Percentiles rank a stretch among this genome's conserved stretches.
Conservation (phyloP, 2,329 filamentous ascomycete species). For the Exophiala sp. region DNA sequence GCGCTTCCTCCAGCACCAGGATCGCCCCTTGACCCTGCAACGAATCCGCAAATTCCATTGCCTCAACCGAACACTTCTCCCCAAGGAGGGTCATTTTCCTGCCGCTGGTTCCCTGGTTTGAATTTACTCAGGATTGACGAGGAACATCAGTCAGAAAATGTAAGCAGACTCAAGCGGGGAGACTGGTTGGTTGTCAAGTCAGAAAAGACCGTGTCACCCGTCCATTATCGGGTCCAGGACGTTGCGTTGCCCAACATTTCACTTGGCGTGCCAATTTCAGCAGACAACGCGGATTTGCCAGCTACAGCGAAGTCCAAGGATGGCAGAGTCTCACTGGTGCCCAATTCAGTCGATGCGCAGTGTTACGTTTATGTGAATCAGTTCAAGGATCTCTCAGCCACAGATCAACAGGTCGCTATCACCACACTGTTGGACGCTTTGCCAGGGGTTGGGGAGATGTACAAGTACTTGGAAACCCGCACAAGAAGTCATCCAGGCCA, state of each 20-base stretch:
- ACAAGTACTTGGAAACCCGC: constrained; percentile 39
- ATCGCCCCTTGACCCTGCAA: neutral
- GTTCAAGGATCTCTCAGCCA: constrained; percentile 36
- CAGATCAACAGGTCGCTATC: constrained; percentile 33
- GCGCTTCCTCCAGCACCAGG: constrained; percentile 18
- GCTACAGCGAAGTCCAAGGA: neutral
- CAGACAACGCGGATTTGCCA: neutral
- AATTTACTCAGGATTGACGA: neutral
- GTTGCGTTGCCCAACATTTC: constrained; percentile 11
- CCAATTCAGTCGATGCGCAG: constrained; percentile 4
- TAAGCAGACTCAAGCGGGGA: constrained; percentile 10
- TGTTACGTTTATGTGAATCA: constrained; percentile 35
- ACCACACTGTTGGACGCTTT: constrained; percentile 37
- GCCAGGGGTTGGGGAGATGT: constrained; percentile 39
- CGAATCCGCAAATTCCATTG: no score
- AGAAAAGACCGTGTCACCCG: neutral
- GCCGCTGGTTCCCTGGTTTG: neutral
- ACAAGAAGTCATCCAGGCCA: constrained; percentile 31
- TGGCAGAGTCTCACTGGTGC: neutral
- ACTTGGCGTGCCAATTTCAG: constrained; percentile 6
- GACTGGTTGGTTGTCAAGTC: constrained; percentile 21
- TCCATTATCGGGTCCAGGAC: constrained; percentile 16
- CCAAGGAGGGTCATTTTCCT: neutral
- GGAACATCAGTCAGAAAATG: neutral
- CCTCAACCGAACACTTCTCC: no score